Percentiles rank a stretch among this genome's conserved stretches.
Conservation (phyloP, 1,284 basidiomycete species). For the Blastosporella zonata region DNA sequence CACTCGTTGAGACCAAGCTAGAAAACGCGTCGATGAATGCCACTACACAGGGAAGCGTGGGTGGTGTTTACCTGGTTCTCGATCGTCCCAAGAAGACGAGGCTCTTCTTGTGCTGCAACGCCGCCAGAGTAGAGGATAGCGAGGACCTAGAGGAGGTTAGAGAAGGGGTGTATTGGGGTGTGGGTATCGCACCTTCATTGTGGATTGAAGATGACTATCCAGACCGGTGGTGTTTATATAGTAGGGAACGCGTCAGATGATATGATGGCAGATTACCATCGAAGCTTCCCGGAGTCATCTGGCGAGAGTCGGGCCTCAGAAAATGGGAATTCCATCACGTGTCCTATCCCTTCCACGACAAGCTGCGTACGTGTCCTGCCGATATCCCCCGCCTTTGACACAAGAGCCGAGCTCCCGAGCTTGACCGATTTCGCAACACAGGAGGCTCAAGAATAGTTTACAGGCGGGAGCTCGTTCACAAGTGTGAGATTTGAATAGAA, state of each 20-base stretch:
- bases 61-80: slow-evolving; percentile 80
- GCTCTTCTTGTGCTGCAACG: slow-evolving; percentile 74
- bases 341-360: slow-evolving; percentile 8
- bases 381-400: slow-evolving; percentile 9
- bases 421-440: background rate
- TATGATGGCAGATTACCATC: slow-evolving; percentile 8
- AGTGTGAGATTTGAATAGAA: too few species aligned
- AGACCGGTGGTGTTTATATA: slow-evolving; percentile 12
- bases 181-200: slow-evolving; percentile 34
- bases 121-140: slow-evolving; percentile 80
- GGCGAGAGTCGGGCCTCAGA: slow-evolving; percentile 11
- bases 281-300: slow-evolving; percentile 23
- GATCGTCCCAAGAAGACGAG: slow-evolving; percentile 84
- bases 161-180: background rate
- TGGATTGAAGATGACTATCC: background rate
- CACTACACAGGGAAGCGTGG: background rate
- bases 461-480: background rate
- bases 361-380: slow-evolving; percentile 1
- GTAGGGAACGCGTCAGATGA: slow-evolving; percentile 18
- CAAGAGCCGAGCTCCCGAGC: slow-evolving; percentile 1
- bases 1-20: slow-evolving; percentile 74
- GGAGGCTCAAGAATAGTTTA: background rate
- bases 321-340: slow-evolving; percentile 15
- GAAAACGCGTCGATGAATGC: slow-evolving; percentile 7
- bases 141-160: slow-evolving; percentile 54